These are phyloP conservation scores for Beauveria medogensis DNA, from an alignment of 2,329 filamentous ascomycete species.

Conservation along the genomic window DNA sequence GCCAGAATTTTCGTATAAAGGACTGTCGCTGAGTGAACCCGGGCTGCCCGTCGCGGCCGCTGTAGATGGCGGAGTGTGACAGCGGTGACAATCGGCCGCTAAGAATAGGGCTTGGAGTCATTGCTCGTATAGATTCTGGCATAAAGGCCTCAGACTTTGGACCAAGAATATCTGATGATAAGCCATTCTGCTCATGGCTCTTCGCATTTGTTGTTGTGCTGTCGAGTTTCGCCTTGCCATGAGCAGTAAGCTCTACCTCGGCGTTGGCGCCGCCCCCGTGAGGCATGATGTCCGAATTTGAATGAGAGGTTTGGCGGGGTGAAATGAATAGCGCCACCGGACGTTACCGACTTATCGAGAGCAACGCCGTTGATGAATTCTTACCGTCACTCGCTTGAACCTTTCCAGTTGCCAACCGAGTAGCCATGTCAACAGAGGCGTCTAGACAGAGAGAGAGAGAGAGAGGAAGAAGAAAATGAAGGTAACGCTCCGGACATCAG, in stretches of 20 bases:
- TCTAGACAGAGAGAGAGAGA: neutral
- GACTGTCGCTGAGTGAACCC: conserved; percentile 7
- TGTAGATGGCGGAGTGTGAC: conserved; percentile 10
- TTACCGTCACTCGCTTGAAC: neutral
- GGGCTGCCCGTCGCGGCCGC: neutral
- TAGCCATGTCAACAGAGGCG: neutral
- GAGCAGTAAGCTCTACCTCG: neutral
- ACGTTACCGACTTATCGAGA: neutral
- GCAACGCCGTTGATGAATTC: neutral
- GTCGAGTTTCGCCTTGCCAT: neutral
- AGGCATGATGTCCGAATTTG: neutral
- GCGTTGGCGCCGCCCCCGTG: neutral
- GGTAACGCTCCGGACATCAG: neutral
- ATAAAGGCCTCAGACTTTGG: neutral
- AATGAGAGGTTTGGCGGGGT: neutral
- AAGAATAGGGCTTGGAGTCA: conserved; percentile 16
- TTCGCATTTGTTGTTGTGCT: neutral
- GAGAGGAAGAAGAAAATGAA: neutral
- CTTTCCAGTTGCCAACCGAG: neutral
- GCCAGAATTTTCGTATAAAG: conserved; percentile 41
- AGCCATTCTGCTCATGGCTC: neutral
- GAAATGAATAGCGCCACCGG: neutral
- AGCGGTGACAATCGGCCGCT: conserved; percentile 15
- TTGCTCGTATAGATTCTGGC: neutral
- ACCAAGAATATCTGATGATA: neutral